Evolutionary conservation across 1,284 basidiomycete species (phyloP).

Genomic region (Blastosporella zonata): DNA sequence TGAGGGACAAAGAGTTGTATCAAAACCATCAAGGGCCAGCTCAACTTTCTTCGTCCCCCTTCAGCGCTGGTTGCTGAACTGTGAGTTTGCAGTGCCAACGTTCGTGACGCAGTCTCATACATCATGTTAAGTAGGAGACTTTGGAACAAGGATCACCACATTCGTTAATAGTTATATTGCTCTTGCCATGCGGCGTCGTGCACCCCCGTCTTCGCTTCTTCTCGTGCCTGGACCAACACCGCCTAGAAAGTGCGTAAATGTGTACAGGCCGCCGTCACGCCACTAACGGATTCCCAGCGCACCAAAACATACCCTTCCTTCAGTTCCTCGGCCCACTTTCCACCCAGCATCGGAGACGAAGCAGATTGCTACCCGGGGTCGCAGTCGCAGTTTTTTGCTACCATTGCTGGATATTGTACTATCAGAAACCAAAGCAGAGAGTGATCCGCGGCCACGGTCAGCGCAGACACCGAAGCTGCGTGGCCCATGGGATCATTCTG

Average conservation of each 20-base stretch:
- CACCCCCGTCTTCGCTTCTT: slow-evolving; percentile 56
- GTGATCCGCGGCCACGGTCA: not conserved
- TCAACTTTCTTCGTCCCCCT: not conserved
- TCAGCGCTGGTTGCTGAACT: slow-evolving; percentile 28
- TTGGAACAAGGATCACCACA: slow-evolving; percentile 8
- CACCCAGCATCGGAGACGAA: slow-evolving; percentile 24
- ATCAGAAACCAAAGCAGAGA: slow-evolving; percentile 7
- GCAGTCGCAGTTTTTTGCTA: slow-evolving; percentile 13
- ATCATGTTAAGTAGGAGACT: not conserved
- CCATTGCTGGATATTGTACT: slow-evolving; percentile 14
- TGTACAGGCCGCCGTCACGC: not conserved
- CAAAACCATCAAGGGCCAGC: slow-evolving; percentile 1
- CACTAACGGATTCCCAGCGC: slow-evolving; percentile 26
- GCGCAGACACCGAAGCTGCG: slow-evolving; percentile 26
- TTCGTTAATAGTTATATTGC: slow-evolving; percentile 13
- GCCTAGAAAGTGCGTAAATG: slow-evolving; percentile 37
- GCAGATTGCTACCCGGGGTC: slow-evolving; percentile 25
- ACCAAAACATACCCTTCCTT: slow-evolving; percentile 57
- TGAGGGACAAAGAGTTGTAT: not conserved
- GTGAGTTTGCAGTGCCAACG: slow-evolving; percentile 15
- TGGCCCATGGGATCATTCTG: slow-evolving; percentile 60
- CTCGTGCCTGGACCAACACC: slow-evolving; percentile 56
- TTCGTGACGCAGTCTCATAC: not conserved
- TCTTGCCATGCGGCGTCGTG: slow-evolving; percentile 49
- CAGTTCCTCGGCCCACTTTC: slow-evolving; percentile 46